Base-by-base conservation (phyloP, 495 filamentous ascomycete species). In the Cairneyella variabilis region DNA sequence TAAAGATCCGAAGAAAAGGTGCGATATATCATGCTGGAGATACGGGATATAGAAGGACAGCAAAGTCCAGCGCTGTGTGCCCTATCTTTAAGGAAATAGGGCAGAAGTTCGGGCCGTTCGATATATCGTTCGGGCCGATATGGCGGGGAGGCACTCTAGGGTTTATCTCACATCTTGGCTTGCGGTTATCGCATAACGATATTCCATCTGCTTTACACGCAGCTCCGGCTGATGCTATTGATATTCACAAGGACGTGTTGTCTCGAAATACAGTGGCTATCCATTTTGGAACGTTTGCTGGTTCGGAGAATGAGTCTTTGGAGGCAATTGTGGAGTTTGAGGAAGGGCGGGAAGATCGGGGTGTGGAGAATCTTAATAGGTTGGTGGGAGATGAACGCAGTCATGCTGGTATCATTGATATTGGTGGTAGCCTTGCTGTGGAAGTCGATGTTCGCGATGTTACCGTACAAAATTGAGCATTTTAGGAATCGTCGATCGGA, bases 121-220 rank as follows among this genome's bases (percentile, higher is more conserved):
- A 97, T 66, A 80, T 97, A 27, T 91, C 92, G 1, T 64, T 97
- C 58, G 90, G 97, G 51, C 92, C 92, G 20, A 96, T 97, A 55
- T 92, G 92, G 37, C 91, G 93, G 21, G 56, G 56, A 4, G 56
- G 56, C 4, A 59, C 43, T 44, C 32, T 59, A 17, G 50, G 51
- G 4, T 59, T 59, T 20, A 41, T 59, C n/a, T 59, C 56, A 6
- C 11, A 39, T 27, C 28, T 59, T 23, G 56, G 56, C 2, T 22
- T 59, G 14, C 36, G 51, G 20, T 32, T 59, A 38, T 54, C 50
- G 9, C 56, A 59, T 25, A 95, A 97, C 61, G 68, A 76, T 54
- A 66, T 91, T 28, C 83, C 85, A 69, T 86, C 83, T 49, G 70
- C 83, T 34, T 83, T 93, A 73, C 93, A 97, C 66, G 88, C 86